phyloP scores from a whole-genome alignment of 164 flowering plant genomes.

The Nymphaea thermarum region DNA sequence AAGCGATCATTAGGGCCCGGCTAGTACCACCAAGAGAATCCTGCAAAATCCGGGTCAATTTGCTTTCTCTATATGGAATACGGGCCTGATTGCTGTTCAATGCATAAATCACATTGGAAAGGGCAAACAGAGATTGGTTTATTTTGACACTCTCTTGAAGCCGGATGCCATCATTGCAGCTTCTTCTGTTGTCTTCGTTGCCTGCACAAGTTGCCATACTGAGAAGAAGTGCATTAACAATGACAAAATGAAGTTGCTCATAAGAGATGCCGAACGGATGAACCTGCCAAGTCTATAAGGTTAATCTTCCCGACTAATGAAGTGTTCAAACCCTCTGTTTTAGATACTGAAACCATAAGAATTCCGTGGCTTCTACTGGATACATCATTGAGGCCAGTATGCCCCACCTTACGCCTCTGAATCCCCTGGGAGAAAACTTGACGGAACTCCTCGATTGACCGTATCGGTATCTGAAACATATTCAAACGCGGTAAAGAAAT shows the following conservation, averaged over 20 bases:
- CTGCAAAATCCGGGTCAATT: constrained; percentile 86
- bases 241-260: background rate
- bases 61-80: constrained; percentile 88
- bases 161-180: constrained; percentile 77
- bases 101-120: constrained; percentile 91
- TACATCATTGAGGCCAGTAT: constrained; percentile 79
- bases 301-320: constrained; percentile 63
- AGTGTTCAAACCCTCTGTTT: constrained; percentile 26
- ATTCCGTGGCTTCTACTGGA: constrained; percentile 97
- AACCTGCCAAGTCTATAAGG: constrained; percentile 95
- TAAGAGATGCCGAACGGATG: background rate
- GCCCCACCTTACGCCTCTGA: constrained; percentile 73
- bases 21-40: constrained; percentile 94
- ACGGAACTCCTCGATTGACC: constrained; percentile 53
- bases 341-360: constrained; percentile 52
- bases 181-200: constrained; percentile 85
- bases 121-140: constrained; percentile 82
- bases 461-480: constrained; percentile 25
- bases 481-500: background rate
- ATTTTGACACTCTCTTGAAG: constrained; percentile 89
- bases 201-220: constrained; percentile 28
- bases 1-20: constrained; percentile 78
- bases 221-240: background rate
- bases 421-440: constrained; percentile 47
- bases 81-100: constrained; percentile 62